A percentile compares a stretch with the other conserved stretches of the same genome.
phyloP scores from a whole-genome alignment of 2,329 filamentous ascomycete species.

The Aspergillus aculeatus region DNA sequence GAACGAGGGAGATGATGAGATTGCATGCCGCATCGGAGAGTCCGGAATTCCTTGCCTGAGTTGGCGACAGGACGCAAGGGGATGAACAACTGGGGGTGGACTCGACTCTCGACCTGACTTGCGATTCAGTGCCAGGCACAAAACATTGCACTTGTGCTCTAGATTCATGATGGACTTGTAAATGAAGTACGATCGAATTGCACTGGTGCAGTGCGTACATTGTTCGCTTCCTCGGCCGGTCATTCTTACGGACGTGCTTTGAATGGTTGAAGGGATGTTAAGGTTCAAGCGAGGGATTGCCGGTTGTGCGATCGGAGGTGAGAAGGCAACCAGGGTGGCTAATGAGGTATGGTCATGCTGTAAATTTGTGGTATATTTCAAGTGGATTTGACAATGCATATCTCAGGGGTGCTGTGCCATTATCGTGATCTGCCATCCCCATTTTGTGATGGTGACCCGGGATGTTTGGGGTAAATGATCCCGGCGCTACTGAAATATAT shows the following conservation, averaged over 20 bases:
- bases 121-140: background rate
- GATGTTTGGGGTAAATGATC: no score
- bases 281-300: background rate
- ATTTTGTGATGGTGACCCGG: no score
- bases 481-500: no score
- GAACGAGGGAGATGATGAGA: background rate
- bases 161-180: no score
- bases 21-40: background rate
- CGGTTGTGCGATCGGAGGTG: background rate
- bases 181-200: no score
- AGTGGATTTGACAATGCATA: no score
- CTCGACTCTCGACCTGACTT: background rate
- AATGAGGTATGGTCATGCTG: background rate
- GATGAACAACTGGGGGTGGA: background rate
- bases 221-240: no score
- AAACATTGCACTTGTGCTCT: background rate
- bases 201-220: no score
- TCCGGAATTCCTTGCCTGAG: background rate
- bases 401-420: no score
- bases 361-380: background rate
- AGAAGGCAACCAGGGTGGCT: background rate
- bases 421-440: no score
- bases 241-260: background rate
- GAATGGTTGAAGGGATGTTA: background rate
- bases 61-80: background rate